Base-by-base conservation (phyloP, 192 early-diverging fungal genomes). In the Lobosporangium transversale region DNA sequence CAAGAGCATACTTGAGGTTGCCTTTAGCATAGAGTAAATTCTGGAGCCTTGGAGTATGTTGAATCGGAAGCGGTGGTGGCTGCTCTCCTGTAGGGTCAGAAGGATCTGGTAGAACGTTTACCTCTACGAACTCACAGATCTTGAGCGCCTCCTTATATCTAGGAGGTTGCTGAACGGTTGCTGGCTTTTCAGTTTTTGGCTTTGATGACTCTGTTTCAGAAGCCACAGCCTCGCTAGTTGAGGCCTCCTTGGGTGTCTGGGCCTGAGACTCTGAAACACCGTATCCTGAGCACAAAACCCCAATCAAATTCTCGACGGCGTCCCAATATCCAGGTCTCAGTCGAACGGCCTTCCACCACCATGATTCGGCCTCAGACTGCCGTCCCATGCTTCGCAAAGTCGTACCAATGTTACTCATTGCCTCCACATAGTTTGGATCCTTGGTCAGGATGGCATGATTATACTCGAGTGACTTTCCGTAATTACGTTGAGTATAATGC, bases 321-420 rank as follows among this genome's bases (percentile, higher is more conserved):
- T 97, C 95, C 93, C 93, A 97, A 80, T 97, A 97, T 10, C 92
- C 91, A 1, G 95, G 95, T 15, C 95, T 80, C 59, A 94, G 84
- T 60, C 85, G 70, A 53, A 97, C 93, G 1, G 95, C 95, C 17
- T 81, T 82, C 80, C 90, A 92, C 88, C 94, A 97, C 86, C 89
- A 95, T 49, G 78, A 76, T 67, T 97, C 95, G 14, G 95, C 94
- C 58, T 93, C 88, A 1, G 79, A 42, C 8, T 84, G 80, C 27
- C 90, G 80, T 62, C 90, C 93, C 82, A 92, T 87, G 54, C 89
- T 92, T 30, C 93, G 87, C 67, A 94, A 82, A 2, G 95, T 97
- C 17, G 93, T 95, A 18, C 94, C 95, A 58, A 97, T 90, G 71
- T 97, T 95, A 48, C 89, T 93, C 87, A 92, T 94, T 11, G 94